Conservation (phyloP, 2,329 filamentous ascomycete species). For the Phaeosphaeria sp. region DNA sequence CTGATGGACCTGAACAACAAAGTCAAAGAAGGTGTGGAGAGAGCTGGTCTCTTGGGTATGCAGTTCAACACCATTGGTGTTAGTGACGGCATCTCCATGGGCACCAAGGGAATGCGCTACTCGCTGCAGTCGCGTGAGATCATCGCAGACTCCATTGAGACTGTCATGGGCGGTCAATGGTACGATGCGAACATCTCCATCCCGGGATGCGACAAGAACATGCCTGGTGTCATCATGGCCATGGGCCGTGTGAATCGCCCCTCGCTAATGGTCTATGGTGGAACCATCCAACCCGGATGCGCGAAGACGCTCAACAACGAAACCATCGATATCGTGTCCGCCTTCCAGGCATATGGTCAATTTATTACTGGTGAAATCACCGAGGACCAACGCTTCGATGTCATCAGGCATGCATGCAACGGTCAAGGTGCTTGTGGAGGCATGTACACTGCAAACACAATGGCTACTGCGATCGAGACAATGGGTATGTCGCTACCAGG, state of each 20-base stretch:
- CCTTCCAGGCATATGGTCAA: slow-evolving; percentile 76
- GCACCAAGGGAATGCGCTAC: slow-evolving; percentile 95
- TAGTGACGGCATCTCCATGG: slow-evolving; percentile 98
- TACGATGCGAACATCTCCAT: slow-evolving; percentile 95
- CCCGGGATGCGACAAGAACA: slow-evolving; percentile 96
- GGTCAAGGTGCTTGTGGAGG: slow-evolving; percentile 83
- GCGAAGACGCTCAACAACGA: slow-evolving; percentile 74
- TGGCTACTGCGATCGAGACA: slow-evolving; percentile 59
- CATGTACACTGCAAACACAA: slow-evolving; percentile 88
- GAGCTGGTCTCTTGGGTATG: slow-evolving; percentile 86
- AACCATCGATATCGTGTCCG: slow-evolving; percentile 87
- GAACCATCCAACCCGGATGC: slow-evolving; percentile 88
- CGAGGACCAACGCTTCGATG: slow-evolving; percentile 82
- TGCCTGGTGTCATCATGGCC: slow-evolving; percentile 91
- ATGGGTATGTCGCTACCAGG: slow-evolving; percentile 61
- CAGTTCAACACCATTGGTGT: slow-evolving; percentile 99
- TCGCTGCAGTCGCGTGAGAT: slow-evolving; percentile 89
- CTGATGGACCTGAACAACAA: slow-evolving; percentile 85
- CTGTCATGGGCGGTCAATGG: slow-evolving; percentile 87
- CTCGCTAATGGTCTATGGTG: slow-evolving; percentile 94
- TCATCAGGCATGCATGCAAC: slow-evolving; percentile 80
- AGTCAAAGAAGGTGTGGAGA: slow-evolving; percentile 74
- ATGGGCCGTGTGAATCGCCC: slow-evolving; percentile 91
- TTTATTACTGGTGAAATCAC: slow-evolving; percentile 79
- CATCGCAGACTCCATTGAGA: slow-evolving; percentile 94